These are phyloP conservation scores for Fusarium chlamydosporum DNA, from an alignment of 2,329 filamentous ascomycete species.

Conservation along the genomic window DNA sequence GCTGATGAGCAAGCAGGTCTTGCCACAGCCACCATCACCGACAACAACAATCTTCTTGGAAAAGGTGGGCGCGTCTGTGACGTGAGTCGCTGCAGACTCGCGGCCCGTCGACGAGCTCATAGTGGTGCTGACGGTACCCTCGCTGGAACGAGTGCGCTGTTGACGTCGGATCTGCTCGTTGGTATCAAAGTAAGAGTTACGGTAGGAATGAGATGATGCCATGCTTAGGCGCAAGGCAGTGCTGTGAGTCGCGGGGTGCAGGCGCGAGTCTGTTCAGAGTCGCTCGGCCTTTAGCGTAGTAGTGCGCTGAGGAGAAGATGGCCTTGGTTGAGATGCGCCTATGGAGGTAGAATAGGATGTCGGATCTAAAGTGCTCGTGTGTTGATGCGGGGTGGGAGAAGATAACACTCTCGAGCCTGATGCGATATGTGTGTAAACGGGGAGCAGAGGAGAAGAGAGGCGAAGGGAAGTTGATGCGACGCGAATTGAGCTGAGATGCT, in stretches of 20 bases:
- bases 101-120: conserved; percentile 81
- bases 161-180: conserved; percentile 60
- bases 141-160: conserved; percentile 78
- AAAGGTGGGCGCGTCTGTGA: conserved; percentile 91
- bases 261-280: conserved; percentile 42
- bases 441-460: conserved; percentile 20
- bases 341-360: conserved; percentile 4
- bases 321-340: conserved; percentile 18
- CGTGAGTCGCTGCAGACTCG: conserved; percentile 84
- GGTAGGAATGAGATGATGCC: conserved; percentile 68
- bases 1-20: conserved; percentile 98
- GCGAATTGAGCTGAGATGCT: conserved; percentile 21
- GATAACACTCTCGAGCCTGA: conserved; percentile 28
- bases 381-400: conserved; percentile 42
- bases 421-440: conserved; percentile 31
- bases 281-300: conserved; percentile 20
- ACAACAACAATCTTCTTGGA: conserved; percentile 99
- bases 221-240: conserved; percentile 56
- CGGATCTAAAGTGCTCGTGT: conserved; percentile 20
- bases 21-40: conserved; percentile 96
- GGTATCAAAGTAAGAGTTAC: conserved; percentile 67
- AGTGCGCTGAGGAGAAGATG: conserved; percentile 2
- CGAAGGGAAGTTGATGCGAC: conserved; percentile 8
- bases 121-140: conserved; percentile 90
- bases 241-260: conserved; percentile 29